Conservation (phyloP, 2,329 filamentous ascomycete genomes). For the Calycina herbarum region DNA sequence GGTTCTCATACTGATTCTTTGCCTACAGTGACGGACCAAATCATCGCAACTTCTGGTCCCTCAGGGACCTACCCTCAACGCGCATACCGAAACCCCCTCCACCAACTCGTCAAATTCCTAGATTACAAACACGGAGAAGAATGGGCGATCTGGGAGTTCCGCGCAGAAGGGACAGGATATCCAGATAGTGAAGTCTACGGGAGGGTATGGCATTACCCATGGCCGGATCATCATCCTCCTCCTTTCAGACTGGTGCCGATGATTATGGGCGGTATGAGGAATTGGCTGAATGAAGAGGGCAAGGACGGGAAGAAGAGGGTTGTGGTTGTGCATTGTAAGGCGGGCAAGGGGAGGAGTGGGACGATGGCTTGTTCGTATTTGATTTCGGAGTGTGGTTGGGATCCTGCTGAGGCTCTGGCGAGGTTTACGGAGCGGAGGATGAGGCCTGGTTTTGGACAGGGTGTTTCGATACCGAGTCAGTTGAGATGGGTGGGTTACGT, state of each 20-base stretch:
- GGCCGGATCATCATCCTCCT: constrained; percentile 95
- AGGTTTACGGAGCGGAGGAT: constrained; percentile 82
- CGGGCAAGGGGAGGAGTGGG: constrained; percentile 90
- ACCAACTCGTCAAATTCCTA: constrained; percentile 83
- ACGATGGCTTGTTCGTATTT: constrained; percentile 87
- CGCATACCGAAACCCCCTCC: constrained; percentile 90
- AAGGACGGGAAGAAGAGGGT: constrained; percentile 54
- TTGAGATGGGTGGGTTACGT: constrained; percentile 86
- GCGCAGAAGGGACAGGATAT: constrained; percentile 94
- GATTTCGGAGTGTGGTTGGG: constrained; percentile 81
- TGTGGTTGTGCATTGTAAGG: constrained; percentile 94
- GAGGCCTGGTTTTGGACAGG: constrained; percentile 83
- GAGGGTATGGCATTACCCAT: constrained; percentile 87
- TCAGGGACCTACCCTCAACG: constrained; percentile 85
- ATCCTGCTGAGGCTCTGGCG: constrained; percentile 59
- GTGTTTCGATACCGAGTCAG: constrained; percentile 92
- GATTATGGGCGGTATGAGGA: constrained; percentile 89
- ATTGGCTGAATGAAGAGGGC: constrained; percentile 67
- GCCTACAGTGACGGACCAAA: constrained; percentile 69
- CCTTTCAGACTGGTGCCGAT: constrained; percentile 86
- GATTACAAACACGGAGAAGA: constrained; percentile 78
- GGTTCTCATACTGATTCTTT: background rate
- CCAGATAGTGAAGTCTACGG: constrained; percentile 86
- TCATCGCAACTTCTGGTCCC: constrained; percentile 74
- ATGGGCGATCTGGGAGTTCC: constrained; percentile 98